A percentile compares a stretch with the other conserved stretches of the same genome.
Conservation (phyloP, 352 stramenopile species). For the Pythium chondricola region DNA sequence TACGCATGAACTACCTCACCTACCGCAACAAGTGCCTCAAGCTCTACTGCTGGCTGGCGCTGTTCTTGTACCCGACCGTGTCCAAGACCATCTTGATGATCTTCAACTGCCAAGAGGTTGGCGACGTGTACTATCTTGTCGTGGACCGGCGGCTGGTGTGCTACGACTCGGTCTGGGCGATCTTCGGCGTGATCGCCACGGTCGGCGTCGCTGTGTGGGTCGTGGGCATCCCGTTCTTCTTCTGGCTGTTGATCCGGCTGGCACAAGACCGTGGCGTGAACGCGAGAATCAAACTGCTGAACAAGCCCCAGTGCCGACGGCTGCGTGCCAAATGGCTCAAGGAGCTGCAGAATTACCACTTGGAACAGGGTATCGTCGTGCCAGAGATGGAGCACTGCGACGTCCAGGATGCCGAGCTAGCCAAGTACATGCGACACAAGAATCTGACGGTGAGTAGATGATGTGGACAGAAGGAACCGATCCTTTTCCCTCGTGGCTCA, state of each 20-base stretch:
- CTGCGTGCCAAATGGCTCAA: constrained; percentile 62
- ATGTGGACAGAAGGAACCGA: neutral
- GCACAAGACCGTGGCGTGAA: constrained; percentile 53
- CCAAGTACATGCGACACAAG: constrained; percentile 71
- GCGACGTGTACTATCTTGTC: constrained; percentile 50
- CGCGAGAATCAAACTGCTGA: constrained; percentile 38
- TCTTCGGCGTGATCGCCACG: constrained; percentile 55
- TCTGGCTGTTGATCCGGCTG: constrained; percentile 63
- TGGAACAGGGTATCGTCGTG: constrained; percentile 37
- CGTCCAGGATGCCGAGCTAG: constrained; percentile 59
- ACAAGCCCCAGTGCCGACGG: constrained; percentile 27
- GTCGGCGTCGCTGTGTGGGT: constrained; percentile 63
- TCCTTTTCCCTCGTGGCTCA: neutral
- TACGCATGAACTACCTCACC: constrained; percentile 80
- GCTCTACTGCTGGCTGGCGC: constrained; percentile 67
- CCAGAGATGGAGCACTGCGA: constrained; percentile 44
- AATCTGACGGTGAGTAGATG: constrained; percentile 41
- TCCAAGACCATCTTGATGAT: constrained; percentile 75
- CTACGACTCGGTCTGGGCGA: constrained; percentile 54
- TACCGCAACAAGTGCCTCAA: constrained; percentile 80
- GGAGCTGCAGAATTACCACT: constrained; percentile 43
- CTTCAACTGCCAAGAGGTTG: constrained; percentile 79
- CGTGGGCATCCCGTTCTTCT: constrained; percentile 72
- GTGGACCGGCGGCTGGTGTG: constrained; percentile 61
- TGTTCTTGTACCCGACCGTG: constrained; percentile 71